Base-by-base conservation (phyloP, 306 rosid species). In the Clitoria ternatea region DNA sequence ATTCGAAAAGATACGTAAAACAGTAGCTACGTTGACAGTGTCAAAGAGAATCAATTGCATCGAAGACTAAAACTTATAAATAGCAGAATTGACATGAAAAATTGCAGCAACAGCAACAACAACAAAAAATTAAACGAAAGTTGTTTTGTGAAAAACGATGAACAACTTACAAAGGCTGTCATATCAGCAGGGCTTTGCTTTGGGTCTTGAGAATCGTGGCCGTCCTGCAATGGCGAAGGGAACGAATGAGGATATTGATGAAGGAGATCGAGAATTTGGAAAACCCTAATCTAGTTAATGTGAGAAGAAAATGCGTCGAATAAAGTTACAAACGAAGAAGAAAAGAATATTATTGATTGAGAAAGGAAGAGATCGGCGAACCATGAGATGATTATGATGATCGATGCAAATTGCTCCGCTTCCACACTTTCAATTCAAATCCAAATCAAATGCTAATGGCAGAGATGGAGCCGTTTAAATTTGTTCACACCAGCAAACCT, bases 141-240 rank as follows among this genome's bases (percentile, higher is more conserved):
- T 23, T 10, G 20, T 24, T 42, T 27, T 11, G 18, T 20, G 45
- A 36, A 27, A 27, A 75, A 45, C 40, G 24, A n/a, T 20, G 36
- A 74, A 67, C 22, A 69, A 80, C 99, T 84, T 78, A 94, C 97
- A 82, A 90, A 94, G 77, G 87, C 89, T 7, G 99, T 89, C 99
- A 94, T 94, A 71, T 91, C 99, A 23, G 99, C 96, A 29, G 92
- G 84, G 86, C 89, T 94, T 77, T 90, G 95, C 83, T 89, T 94
- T 7, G 88, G 59, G 42, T 91, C 97, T 56, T 91, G 91, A 2
- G 88, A 80, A 76, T 86, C 91, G 17, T 86, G 95, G 1, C 92
- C 94, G 61, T 94, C 99, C 97, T 94, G 86, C 62, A 45, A 77
- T 17, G 14, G 42, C 30, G 29, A 70, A 36, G 61, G 17, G 22